phyloP scores from a whole-genome alignment of 768 basidiomycete genomes.

The Trametopsis cervina region DNA sequence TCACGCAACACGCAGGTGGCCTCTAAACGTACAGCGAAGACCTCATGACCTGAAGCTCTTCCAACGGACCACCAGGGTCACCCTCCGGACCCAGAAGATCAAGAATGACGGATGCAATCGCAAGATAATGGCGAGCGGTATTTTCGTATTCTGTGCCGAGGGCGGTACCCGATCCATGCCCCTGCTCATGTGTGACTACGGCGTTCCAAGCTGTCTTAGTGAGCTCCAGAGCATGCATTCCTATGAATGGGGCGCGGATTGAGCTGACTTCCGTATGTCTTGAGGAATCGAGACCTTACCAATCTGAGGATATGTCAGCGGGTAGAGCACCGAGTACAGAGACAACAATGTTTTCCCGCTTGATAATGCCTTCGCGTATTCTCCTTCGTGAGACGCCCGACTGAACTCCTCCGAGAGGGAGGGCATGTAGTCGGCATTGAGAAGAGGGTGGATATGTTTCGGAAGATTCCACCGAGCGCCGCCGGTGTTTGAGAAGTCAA shows the following conservation, averaged over 20 bases:
- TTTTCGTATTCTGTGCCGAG: slow-evolving; percentile 4
- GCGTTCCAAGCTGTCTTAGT: slow-evolving; percentile 77
- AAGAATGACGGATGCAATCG: slow-evolving; percentile 35
- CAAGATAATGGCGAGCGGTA: slow-evolving; percentile 30
- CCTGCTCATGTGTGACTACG: slow-evolving; percentile 26
- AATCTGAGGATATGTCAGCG: slow-evolving; percentile 74
- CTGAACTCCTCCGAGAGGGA: slow-evolving; percentile 59
- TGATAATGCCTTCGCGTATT: slow-evolving; percentile 42
- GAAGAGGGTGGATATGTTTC: slow-evolving; percentile 30
- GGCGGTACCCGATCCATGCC: slow-evolving; percentile 1
- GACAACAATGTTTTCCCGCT: slow-evolving; percentile 54
- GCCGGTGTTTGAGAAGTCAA: background rate
- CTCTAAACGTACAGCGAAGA: slow-evolving; percentile 26
- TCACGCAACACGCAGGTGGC: background rate
- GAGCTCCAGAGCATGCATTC: slow-evolving; percentile 69
- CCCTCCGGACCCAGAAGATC: slow-evolving; percentile 53
- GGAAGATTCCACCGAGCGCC: slow-evolving; percentile 27
- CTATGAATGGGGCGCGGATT: slow-evolving; percentile 29
- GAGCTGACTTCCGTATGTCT: background rate
- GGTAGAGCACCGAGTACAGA: slow-evolving; percentile 65
- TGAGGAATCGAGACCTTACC: slow-evolving; percentile 35
- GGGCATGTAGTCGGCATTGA: slow-evolving; percentile 55
- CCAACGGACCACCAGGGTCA: slow-evolving; percentile 51
- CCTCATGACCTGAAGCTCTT: slow-evolving; percentile 43
- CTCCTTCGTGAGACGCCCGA: slow-evolving; percentile 60